Percentiles rank a stretch among this genome's conserved stretches.
These are phyloP conservation scores for Porogramme epimiltina DNA, from an alignment of 1,284 basidiomycete genomes.

Conservation along the genomic window DNA sequence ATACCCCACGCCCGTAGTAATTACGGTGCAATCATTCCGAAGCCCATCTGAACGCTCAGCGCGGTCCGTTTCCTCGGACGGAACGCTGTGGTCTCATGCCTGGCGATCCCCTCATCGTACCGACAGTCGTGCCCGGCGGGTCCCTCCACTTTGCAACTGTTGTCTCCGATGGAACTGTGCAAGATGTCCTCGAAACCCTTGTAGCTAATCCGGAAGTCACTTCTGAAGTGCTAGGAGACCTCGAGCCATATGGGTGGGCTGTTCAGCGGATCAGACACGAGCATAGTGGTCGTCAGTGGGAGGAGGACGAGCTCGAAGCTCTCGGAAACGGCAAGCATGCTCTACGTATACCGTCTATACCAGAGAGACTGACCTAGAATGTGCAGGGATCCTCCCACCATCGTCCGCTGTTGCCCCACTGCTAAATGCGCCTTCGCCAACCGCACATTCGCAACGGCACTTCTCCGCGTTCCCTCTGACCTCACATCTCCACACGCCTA, in stretches of 20 bases:
- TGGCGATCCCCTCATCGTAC: constrained; percentile 53
- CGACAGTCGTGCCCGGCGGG: constrained; percentile 58
- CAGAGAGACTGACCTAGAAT: not conserved
- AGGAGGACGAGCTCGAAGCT: constrained; percentile 64
- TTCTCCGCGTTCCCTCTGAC: constrained; percentile 78
- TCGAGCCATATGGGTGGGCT: constrained; percentile 63
- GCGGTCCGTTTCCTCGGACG: constrained; percentile 14
- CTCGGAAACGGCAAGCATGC: constrained; percentile 59
- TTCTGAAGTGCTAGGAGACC: constrained; percentile 56
- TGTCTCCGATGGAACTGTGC: constrained; percentile 48
- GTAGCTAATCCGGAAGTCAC: constrained; percentile 48
- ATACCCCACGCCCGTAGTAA: too few relatives aligned
- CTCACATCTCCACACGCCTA: constrained; percentile 67
- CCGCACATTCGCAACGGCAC: constrained; percentile 47
- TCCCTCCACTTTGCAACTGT: constrained; percentile 66
- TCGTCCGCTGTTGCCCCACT: constrained; percentile 52
- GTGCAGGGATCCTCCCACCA: constrained; percentile 53
- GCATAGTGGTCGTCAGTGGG: constrained; percentile 62
- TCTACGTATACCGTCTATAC: not conserved
- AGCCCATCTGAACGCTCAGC: constrained; percentile 12
- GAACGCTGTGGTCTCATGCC: constrained; percentile 30
- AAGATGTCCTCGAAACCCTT: constrained; percentile 60
- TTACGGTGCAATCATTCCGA: too few relatives aligned
- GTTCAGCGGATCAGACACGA: constrained; percentile 65
- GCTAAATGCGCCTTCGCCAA: constrained; percentile 40